phyloP scores from a whole-genome alignment of 352 stramenopile genomes.

The Phytophthora pluvialis region DNA sequence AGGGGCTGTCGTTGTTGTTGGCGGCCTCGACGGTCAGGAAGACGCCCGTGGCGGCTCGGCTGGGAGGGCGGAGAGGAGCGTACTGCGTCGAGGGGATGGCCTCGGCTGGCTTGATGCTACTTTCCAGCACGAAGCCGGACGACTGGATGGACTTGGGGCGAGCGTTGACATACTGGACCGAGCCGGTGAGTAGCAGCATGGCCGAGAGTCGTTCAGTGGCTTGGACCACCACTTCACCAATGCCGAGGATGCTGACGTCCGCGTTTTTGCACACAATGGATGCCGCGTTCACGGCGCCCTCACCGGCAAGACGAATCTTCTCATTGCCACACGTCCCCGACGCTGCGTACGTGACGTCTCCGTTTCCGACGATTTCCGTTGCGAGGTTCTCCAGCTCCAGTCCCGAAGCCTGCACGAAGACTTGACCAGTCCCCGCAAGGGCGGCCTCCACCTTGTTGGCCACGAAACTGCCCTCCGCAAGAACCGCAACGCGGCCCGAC shows the following conservation, averaged over 20 bases:
- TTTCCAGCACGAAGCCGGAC: slow-evolving; percentile 28
- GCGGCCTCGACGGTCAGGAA: slow-evolving; percentile 30
- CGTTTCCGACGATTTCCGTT: slow-evolving; percentile 40
- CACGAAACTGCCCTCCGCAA: slow-evolving; percentile 28
- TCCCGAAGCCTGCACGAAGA: slow-evolving; percentile 36
- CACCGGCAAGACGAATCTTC: slow-evolving; percentile 38
- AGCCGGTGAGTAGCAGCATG: slow-evolving; percentile 37
- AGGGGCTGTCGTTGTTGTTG: slow-evolving; percentile 26
- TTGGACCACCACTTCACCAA: slow-evolving; percentile 49
- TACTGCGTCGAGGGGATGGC: slow-evolving; percentile 8
- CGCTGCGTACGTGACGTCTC: slow-evolving; percentile 44
- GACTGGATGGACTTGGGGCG: slow-evolving; percentile 42
- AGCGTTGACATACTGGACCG: slow-evolving; percentile 42
- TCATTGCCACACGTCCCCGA: slow-evolving; percentile 40
- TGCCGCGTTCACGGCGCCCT: slow-evolving; percentile 44
- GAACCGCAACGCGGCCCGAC: slow-evolving; percentile 27
- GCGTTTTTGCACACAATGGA: slow-evolving; percentile 52
- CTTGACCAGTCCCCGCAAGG: slow-evolving; percentile 39
- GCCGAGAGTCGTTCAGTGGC: slow-evolving; percentile 44
- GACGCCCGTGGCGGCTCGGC: slow-evolving; percentile 17
- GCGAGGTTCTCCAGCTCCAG: slow-evolving; percentile 15
- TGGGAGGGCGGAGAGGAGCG: slow-evolving; percentile 8
- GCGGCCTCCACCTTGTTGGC: slow-evolving; percentile 30
- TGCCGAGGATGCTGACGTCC: slow-evolving; percentile 49
- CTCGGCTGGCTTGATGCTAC: slow-evolving; percentile 23